phyloP scores from a whole-genome alignment of 2,329 filamentous ascomycete genomes.

The Exophiala bonariae region DNA sequence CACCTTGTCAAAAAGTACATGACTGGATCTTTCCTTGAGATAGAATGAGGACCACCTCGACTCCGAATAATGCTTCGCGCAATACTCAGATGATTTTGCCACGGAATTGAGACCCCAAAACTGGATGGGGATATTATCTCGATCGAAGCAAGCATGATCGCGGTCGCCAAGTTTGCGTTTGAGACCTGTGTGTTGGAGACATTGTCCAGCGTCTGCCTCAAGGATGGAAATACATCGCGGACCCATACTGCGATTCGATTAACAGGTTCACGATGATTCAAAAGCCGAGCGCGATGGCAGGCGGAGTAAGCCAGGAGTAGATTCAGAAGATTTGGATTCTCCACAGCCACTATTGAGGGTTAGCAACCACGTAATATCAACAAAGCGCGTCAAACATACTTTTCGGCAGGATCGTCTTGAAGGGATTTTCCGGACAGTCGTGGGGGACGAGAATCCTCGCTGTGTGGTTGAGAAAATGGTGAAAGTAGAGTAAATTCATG shows the following conservation, averaged over 20 bases:
- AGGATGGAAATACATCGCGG: conserved; percentile 65
- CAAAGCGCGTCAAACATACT: conserved; percentile 47
- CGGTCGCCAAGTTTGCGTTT: conserved; percentile 73
- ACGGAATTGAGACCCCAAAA: conserved; percentile 76
- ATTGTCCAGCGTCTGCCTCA: conserved; percentile 66
- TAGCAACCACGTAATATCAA: conserved; percentile 44
- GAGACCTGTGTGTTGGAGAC: conserved; percentile 71
- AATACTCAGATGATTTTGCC: conserved; percentile 76
- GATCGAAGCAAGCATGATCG: conserved; percentile 80
- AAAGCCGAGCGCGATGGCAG: conserved; percentile 74
- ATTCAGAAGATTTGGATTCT: conserved; percentile 64
- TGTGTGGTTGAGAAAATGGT: conserved; percentile 77
- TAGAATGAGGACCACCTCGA: conserved; percentile 59
- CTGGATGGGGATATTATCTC: conserved; percentile 81
- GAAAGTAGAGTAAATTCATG: conserved; percentile 77
- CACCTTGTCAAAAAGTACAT: conserved; percentile 76
- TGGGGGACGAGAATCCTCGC: conserved; percentile 65
- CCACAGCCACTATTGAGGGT: conserved; percentile 50
- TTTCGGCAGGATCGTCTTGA: conserved; percentile 61
- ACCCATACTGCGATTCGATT: conserved; percentile 81
- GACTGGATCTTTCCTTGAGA: conserved; percentile 56
- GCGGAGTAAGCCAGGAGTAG: conserved; percentile 79
- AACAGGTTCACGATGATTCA: conserved; percentile 71
- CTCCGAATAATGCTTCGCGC: conserved; percentile 73
- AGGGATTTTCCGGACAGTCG: conserved; percentile 62